A percentile compares a stretch with the other conserved stretches of the same genome.
These are phyloP conservation scores for Cryphonectria radicalis DNA, from an alignment of 2,329 filamentous ascomycete genomes.

Conservation along the genomic window DNA sequence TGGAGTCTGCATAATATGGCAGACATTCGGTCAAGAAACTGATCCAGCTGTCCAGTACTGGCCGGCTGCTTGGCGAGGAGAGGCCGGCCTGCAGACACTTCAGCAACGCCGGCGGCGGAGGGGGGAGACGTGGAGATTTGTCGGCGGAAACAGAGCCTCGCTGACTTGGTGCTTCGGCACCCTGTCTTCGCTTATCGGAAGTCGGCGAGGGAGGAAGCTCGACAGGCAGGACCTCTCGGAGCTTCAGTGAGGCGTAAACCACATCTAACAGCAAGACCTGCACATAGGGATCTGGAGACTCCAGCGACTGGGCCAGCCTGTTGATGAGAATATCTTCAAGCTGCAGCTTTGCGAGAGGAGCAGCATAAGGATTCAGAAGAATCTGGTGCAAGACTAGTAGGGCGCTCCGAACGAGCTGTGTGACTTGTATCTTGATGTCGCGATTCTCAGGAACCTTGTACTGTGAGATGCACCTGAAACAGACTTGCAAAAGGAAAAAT, in stretches of 20 bases:
- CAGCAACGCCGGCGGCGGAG: slow-evolving; percentile 74
- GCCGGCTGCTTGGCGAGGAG: slow-evolving; percentile 71
- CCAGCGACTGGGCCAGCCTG: slow-evolving; percentile 64
- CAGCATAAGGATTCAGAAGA: slow-evolving; percentile 65
- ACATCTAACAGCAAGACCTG: slow-evolving; percentile 80
- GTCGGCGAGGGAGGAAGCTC: slow-evolving; percentile 50
- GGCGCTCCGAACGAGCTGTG: slow-evolving; percentile 72
- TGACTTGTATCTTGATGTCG: slow-evolving; percentile 54
- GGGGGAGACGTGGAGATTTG: slow-evolving; percentile 39
- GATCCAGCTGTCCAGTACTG: slow-evolving; percentile 90
- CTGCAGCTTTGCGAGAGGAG: slow-evolving; percentile 63
- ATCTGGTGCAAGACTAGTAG: slow-evolving; percentile 73
- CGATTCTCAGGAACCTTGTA: slow-evolving; percentile 42
- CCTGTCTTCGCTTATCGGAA: slow-evolving; percentile 52
- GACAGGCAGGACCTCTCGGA: slow-evolving; percentile 52
- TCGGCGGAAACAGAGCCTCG: slow-evolving; percentile 44
- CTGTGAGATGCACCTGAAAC: slow-evolving; percentile 63
- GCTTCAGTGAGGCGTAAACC: slow-evolving; percentile 73
- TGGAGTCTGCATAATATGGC: slow-evolving; percentile 79
- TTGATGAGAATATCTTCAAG: slow-evolving; percentile 74
- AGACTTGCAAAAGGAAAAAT: slow-evolving; percentile 69
- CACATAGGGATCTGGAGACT: slow-evolving; percentile 67
- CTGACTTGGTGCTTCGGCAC: slow-evolving; percentile 46
- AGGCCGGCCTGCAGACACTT: slow-evolving; percentile 84
- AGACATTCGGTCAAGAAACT: slow-evolving; percentile 81